Conservation (phyloP, 768 basidiomycete species). For the Lentinula guzmanii region DNA sequence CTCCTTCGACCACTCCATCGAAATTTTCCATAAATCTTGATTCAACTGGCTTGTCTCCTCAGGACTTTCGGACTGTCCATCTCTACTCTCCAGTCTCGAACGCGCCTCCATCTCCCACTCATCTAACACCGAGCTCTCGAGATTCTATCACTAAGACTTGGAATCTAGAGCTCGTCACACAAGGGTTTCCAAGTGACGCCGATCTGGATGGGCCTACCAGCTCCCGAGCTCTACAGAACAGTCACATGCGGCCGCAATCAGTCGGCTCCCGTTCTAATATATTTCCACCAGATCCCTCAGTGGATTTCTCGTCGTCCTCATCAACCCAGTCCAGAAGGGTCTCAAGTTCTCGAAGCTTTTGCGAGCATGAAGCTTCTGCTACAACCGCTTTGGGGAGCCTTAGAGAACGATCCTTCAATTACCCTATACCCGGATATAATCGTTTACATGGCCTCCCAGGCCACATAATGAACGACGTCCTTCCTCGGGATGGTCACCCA, state of each 20-base stretch:
- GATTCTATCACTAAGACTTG: neutral
- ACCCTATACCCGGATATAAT: neutral
- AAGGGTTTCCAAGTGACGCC: neutral
- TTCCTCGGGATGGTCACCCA: neutral
- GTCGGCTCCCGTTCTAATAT: neutral
- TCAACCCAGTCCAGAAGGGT: neutral
- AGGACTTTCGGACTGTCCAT: neutral
- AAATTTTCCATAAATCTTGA: neutral
- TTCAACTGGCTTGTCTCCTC: neutral
- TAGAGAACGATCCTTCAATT: neutral
- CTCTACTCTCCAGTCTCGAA: conserved; percentile 1
- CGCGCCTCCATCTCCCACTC: neutral
- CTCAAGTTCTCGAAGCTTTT: neutral
- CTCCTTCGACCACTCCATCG: neutral
- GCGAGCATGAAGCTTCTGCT: neutral
- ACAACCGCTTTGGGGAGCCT: neutral
- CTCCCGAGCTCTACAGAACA: neutral
- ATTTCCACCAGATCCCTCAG: neutral
- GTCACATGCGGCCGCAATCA: neutral
- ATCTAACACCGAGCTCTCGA: neutral
- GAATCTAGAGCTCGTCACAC: neutral
- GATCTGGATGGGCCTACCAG: neutral
- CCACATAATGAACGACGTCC: neutral
- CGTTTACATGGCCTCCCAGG: neutral
- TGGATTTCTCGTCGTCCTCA: neutral